Evolutionary conservation across 2,329 filamentous ascomycete species (phyloP).

Genomic region (Pyrenochaeta sp.): DNA sequence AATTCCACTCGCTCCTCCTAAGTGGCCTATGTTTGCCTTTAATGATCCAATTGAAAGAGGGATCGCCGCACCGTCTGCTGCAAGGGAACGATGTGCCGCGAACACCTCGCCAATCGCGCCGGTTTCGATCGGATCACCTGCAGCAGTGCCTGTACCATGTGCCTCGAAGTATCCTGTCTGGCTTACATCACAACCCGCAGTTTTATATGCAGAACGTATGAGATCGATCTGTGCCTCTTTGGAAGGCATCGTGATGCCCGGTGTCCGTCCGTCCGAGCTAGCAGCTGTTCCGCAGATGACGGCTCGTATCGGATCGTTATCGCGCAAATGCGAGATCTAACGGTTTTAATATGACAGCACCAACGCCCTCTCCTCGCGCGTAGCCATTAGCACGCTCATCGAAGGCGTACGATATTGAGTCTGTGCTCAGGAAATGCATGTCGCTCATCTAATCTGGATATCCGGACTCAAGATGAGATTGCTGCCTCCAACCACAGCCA

Average conservation of each 20-base stretch:
- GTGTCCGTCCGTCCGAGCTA: constrained; percentile 25
- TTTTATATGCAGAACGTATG: constrained; percentile 44
- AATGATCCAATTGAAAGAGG: constrained; percentile 24
- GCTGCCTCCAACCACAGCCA: constrained; percentile 48
- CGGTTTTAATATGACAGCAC: constrained; percentile 36
- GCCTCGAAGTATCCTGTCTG: constrained; percentile 35
- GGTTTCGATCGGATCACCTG: constrained; percentile 34
- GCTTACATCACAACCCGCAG: constrained; percentile 43
- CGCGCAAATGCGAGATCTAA: constrained; percentile 20
- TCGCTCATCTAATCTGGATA: constrained; percentile 22
- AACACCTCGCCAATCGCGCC: constrained; percentile 15
- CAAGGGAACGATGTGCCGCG: constrained; percentile 7
- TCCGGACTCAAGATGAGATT: constrained; percentile 39
- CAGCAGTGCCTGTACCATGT: constrained; percentile 38
- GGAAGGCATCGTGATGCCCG: constrained; percentile 35
- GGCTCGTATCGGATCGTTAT: constrained; percentile 39
- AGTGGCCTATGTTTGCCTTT: constrained; percentile 54
- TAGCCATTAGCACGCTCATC: constrained; percentile 69
- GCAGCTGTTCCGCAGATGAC: constrained; percentile 37
- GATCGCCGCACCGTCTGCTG: constrained; percentile 5
- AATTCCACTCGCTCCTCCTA: constrained; percentile 50
- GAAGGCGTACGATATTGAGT: constrained; percentile 40
- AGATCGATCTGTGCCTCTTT: constrained; percentile 55
- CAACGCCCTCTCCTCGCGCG: constrained; percentile 68
- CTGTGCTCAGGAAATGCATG: constrained; percentile 35